phyloP scores from a whole-genome alignment of 2,329 filamentous ascomycete genomes.

The Scedosporium boydii region DNA sequence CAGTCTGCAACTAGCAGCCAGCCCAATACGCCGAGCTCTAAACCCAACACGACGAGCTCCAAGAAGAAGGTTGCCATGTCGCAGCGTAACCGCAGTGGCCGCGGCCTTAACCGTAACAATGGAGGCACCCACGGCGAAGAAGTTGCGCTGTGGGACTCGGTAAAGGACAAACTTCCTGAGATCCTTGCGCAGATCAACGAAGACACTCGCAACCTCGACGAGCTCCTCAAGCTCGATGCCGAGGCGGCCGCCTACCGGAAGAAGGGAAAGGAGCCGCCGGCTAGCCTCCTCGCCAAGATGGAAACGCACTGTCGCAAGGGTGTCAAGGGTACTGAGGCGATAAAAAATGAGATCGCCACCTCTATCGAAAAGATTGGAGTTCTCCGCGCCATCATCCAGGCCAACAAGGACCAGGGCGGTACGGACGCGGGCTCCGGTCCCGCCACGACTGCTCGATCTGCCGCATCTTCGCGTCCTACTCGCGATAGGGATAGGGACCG shows the following conservation, averaged over 20 bases:
- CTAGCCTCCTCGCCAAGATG: slow-evolving; percentile 27
- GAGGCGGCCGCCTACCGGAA: slow-evolving; percentile 28
- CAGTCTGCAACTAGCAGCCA: not conserved
- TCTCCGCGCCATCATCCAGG: slow-evolving; percentile 30
- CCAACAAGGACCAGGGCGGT: slow-evolving; percentile 27
- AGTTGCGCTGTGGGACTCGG: slow-evolving; percentile 31
- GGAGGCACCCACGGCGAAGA: slow-evolving; percentile 33
- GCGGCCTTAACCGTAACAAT: slow-evolving; percentile 33
- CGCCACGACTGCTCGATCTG: slow-evolving; percentile 15
- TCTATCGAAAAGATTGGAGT: slow-evolving; percentile 33
- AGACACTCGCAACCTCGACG: slow-evolving; percentile 29
- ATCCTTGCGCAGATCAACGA: slow-evolving; percentile 29
- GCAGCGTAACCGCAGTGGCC: slow-evolving; percentile 33
- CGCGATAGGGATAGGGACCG: not conserved
- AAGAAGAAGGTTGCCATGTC: slow-evolving; percentile 22
- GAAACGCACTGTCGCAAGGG: slow-evolving; percentile 32
- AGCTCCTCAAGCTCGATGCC: slow-evolving; percentile 30
- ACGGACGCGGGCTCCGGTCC: slow-evolving; percentile 12
- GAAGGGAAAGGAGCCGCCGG: slow-evolving; percentile 19
- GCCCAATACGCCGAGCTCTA: too few relatives aligned
- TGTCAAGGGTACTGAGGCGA: slow-evolving; percentile 29
- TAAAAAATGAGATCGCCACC: slow-evolving; percentile 23
- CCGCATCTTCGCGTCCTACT: slow-evolving; percentile 11
- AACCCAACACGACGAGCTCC: too few relatives aligned
- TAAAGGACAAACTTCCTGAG: slow-evolving; percentile 28